Evolutionary conservation across 371 early-diverging fungal species (phyloP).

Genomic region (Conidiobolus incongruus): DNA sequence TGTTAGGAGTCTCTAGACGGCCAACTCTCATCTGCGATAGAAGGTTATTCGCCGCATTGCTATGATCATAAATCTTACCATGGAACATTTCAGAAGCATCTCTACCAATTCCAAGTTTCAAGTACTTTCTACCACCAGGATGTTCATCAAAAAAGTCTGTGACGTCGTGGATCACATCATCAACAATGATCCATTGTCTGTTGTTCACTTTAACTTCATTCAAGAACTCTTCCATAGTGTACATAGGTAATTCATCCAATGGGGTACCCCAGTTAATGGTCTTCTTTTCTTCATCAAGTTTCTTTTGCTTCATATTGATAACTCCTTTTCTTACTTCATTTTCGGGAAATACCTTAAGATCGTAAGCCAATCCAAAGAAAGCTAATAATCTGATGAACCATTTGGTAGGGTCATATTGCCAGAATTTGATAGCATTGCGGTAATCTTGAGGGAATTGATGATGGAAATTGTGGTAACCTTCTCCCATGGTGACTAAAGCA

Average conservation of each 20-base stretch:
- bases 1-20: no score
- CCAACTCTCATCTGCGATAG: constrained; percentile 44
- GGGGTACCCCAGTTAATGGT: constrained; percentile 48
- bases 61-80: constrained; percentile 71
- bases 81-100: constrained; percentile 72
- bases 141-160: constrained; percentile 69
- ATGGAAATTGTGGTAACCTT: constrained; percentile 67
- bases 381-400: constrained; percentile 53
- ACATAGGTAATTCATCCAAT: constrained; percentile 41
- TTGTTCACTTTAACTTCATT: constrained; percentile 11
- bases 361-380: constrained; percentile 51
- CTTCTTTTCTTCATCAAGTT: constrained; percentile 26
- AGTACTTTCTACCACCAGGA: constrained; percentile 68
- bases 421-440: constrained; percentile 56
- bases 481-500: constrained; percentile 50
- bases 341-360: constrained; percentile 64
- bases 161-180: constrained; percentile 77
- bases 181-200: constrained; percentile 68
- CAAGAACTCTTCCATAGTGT: constrained; percentile 54
- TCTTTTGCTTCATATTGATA: constrained; percentile 57
- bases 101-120: constrained; percentile 52
- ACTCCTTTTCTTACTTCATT: constrained; percentile 74
- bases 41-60: constrained; percentile 61
- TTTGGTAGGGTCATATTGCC: constrained; percentile 62
- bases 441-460: constrained; percentile 93